phyloP scores from a whole-genome alignment of 169 alveolate species.

The Plasmodium sp. region DNA sequence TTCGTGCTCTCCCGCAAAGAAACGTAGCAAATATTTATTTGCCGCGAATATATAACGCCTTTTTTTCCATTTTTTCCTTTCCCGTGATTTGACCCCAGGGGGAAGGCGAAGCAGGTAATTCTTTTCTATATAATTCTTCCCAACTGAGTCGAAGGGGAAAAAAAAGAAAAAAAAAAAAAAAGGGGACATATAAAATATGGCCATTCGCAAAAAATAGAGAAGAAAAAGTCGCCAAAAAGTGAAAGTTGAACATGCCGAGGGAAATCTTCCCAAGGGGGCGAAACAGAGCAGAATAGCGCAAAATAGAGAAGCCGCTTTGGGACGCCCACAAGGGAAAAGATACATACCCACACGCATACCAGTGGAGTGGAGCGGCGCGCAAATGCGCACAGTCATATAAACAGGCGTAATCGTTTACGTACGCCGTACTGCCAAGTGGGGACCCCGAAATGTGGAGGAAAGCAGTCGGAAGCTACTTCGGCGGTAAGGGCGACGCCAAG shows the following conservation, averaged over 20 bases:
- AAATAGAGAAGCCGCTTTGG: neutral
- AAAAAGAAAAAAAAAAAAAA: neutral
- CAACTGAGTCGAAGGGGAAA: neutral
- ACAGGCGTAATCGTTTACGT: neutral
- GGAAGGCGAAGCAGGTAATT: neutral
- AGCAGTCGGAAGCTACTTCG: slow-evolving; percentile 41
- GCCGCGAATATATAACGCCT: neutral
- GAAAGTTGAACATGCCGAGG: neutral
- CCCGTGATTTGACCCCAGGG: neutral
- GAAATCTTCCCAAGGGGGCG: neutral
- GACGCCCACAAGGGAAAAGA: neutral
- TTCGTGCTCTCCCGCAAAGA: neutral
- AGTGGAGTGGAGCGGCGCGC: neutral
- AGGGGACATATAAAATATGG: neutral
- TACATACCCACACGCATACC: neutral
- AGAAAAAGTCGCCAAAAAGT: neutral
- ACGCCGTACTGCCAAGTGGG: neutral
- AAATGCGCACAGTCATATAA: neutral
- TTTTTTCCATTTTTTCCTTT: neutral
- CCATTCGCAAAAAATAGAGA: neutral
- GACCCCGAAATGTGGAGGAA: slow-evolving; percentile 6
- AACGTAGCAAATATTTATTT: neutral
- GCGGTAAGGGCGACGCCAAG: neutral
- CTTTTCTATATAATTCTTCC: neutral
- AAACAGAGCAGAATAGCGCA: neutral